Percentiles rank a stretch among this genome's conserved stretches.
Evolutionary conservation across 805 yeast genomes (phyloP).

Genomic region (Pichia kluyveri): DNA sequence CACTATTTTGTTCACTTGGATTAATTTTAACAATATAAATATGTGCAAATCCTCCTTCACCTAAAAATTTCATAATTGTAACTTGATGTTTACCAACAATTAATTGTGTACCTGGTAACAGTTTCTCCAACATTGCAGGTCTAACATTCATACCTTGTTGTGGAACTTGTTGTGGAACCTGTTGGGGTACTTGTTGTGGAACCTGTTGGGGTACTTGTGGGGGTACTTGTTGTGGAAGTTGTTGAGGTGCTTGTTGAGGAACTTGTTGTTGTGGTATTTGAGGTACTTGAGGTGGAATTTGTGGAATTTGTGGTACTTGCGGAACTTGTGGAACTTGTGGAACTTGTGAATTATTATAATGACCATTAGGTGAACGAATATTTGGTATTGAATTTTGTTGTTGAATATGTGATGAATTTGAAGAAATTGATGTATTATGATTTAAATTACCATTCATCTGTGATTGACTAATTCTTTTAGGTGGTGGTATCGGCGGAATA

Average conservation of each 20-base stretch:
- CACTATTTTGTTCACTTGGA: constrained; percentile 47
- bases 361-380: background rate
- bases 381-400: background rate
- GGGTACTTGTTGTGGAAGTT: background rate
- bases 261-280: background rate
- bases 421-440: background rate
- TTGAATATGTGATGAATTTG: background rate
- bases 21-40: constrained; percentile 73
- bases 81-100: constrained; percentile 41
- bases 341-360: background rate
- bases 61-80: constrained; percentile 33
- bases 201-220: background rate
- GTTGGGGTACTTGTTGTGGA: background rate
- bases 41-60: constrained; percentile 78
- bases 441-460: too few relatives aligned
- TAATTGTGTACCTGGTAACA: constrained; percentile 33
- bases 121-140: constrained; percentile 11
- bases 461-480: background rate
- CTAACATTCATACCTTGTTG: background rate
- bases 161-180: background rate
- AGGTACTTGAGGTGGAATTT: background rate
- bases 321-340: background rate
- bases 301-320: background rate
- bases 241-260: background rate
- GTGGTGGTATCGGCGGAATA: background rate